Percentiles rank a stretch among this genome's conserved stretches.
Conservation (phyloP, 305 asterid genomes). For the Ilex paraguariensis region DNA sequence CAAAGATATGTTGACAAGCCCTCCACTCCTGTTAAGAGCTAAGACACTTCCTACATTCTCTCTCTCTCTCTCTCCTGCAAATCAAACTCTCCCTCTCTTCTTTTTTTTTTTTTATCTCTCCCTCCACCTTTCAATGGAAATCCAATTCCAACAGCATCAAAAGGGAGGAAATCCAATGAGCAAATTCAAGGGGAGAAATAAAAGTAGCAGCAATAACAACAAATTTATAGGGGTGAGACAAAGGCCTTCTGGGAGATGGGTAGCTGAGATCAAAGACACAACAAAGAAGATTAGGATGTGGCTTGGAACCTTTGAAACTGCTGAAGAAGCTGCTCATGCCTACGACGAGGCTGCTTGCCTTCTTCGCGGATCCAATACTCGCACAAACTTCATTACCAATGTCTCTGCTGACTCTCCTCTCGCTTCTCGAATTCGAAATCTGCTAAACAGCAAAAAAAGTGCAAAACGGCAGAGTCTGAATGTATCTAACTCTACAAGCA, state of each 20-base stretch:
- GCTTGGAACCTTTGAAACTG: conserved; percentile 17
- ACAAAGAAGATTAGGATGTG: conserved; percentile 17
- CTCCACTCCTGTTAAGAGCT: neutral
- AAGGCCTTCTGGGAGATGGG: conserved; percentile 28
- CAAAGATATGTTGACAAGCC: conserved; percentile 4
- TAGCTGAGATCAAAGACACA: conserved; percentile 29
- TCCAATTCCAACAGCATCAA: conserved; percentile 4
- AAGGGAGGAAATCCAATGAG: neutral
- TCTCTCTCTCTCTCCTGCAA: neutral
- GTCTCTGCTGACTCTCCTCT: conserved; percentile 55
- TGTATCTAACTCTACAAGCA: too few relatives aligned
- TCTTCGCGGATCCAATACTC: conserved; percentile 18
- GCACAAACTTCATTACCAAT: conserved; percentile 37
- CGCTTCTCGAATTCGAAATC: conserved; percentile 47
- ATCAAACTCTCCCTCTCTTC: neutral
- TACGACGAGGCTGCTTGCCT: conserved; percentile 18
- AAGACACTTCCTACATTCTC: neutral
- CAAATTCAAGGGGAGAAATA: neutral
- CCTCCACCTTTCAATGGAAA: conserved; percentile 7
- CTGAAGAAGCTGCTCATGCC: conserved; percentile 18
- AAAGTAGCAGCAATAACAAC: neutral
- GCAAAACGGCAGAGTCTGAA: conserved; percentile 15
- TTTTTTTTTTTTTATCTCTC: too few relatives aligned
- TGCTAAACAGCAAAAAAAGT: conserved; percentile 39
- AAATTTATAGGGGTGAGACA: conserved; percentile 18